A percentile compares a stretch with the other conserved stretches of the same genome.
Conservation (phyloP, 345 rosid genomes). For the Euphorbia lathyris region DNA sequence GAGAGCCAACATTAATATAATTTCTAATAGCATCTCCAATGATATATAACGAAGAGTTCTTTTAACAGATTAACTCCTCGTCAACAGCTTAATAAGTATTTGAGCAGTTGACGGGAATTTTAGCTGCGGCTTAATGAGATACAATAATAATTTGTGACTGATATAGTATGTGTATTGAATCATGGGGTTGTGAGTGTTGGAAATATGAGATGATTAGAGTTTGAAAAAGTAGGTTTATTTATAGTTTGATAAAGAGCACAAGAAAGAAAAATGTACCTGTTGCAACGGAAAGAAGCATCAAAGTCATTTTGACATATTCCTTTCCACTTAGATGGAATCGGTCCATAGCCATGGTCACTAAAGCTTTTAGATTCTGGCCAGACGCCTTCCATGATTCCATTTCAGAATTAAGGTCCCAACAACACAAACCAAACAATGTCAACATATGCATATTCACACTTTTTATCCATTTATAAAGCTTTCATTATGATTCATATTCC, state of each 20-base stretch:
- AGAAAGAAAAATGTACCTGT: conserved; percentile 16
- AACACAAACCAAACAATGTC: not conserved
- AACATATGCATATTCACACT: not conserved
- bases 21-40: no score
- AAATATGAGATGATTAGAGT: no score
- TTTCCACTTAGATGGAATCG: conserved; percentile 30
- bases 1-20: no score
- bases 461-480: not conserved
- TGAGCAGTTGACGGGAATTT: no score
- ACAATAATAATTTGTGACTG: no score
- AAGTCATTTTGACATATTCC: conserved; percentile 25
- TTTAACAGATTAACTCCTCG: no score
- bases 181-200: no score
- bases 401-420: not conserved
- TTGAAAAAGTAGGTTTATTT: not conserved
- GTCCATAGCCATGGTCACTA: conserved; percentile 29
- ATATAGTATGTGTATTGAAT: no score
- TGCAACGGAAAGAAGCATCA: conserved; percentile 23
- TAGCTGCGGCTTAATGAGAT: no score
- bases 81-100: no score
- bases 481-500: not conserved
- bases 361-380: conserved; percentile 38
- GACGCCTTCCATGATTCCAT: conserved; percentile 17
- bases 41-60: no score
- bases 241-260: not conserved